Evolutionary conservation across 2,329 filamentous ascomycete genomes (phyloP), one percentile per base, ranked within the genome.

Genomic region (Verticillium nonalfalfae): DNA sequence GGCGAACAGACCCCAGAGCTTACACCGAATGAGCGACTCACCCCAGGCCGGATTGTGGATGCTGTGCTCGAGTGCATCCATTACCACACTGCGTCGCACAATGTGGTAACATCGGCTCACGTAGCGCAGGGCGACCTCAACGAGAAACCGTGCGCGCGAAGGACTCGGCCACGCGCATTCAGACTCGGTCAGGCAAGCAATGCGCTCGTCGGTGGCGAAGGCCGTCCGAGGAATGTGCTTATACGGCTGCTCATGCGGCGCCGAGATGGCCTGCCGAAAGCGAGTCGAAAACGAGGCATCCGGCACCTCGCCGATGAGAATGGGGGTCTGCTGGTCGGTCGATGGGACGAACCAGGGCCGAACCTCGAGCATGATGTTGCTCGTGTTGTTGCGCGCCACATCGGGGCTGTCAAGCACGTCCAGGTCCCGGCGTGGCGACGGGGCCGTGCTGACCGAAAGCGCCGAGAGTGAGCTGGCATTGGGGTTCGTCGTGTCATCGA

Each of bases 1-100:
- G 0, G 79, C 79, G 62, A 81, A 78, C 3, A 81, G 55, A 0
- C 75, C 76, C 70, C 76, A 78, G 0, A 81, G 61, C 56, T 79
- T 79, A 63, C 76, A 76, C 13, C 70, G 72, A 0, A 72, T 62
- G 0, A 78, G 63, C 0, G 71, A 68, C 45, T 74, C 72, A 5
- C 68, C 70, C 11, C 71, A 72, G 7, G 68, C 65, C 2, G 71
- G 69, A 40, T 75, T 72, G 57, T 71, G 67, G n/a, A 78, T 72
- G 0, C 72, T 69, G 18, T 73, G 71, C 52, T 79, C 74, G 0
- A 81, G 63, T 1, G 69, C 69, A 2, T 73, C 72, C 0, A 75
- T 62, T 4, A 79, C 72, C 6, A 70, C 69, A 26, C 74, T 78
- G 56, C 68, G 72, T 1, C 75, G 73, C 1, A 79, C 72, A 9